Evolutionary conservation across 2,329 filamentous ascomycete genomes (phyloP), one percentile per base, ranked within the genome.

Genomic region (Microdochium nivale): DNA sequence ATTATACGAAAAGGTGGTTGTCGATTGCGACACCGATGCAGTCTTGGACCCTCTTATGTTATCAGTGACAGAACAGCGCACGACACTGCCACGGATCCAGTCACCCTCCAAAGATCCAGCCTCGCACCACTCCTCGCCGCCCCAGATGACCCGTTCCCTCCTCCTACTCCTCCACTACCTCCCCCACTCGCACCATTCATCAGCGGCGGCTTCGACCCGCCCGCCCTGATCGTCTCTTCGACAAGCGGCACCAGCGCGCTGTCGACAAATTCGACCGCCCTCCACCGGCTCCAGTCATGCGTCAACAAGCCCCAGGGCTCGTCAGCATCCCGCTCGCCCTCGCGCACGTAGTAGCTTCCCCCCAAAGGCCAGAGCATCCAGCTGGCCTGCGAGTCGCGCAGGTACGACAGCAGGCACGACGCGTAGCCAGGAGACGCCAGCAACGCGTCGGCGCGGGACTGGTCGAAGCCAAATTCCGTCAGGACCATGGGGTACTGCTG

Each of bases 321-420:
- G 25, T 83, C 79, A 49, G 63, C 74, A 58, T 83, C 78, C 59
- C 80, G 76, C 0, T 52, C 68, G 0, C 79, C 79, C 7, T 65
- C 60, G 1, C 79, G 67, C 51, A 78, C 71, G 56, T 83, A 83
- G 59, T 84, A 84, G 58, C 77, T 80, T 1, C 79, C 79, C 0
- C 70, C 70, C 16, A 86, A 51, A 30, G 80, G 80, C 76, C 80
- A 83, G 65, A 78, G 69, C 62, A 78, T 73, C 79, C 80, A 80
- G 14, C 80, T 74, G 0, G 74, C 40, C 64, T 77, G 70, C 57
- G 73, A 65, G 35, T 67, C 62, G 0, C 73, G 71, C 48, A 84
- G 62, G 59, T 72, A 81, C 13, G 64, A 64, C 5, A 72, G 68
- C 54, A 83, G 62, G 55, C 80, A 83, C 13, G 67, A 70, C 2